Evolutionary conservation across 176 grass and related monocot genomes (phyloP).

Genomic region (Musa troglodytarum): DNA sequence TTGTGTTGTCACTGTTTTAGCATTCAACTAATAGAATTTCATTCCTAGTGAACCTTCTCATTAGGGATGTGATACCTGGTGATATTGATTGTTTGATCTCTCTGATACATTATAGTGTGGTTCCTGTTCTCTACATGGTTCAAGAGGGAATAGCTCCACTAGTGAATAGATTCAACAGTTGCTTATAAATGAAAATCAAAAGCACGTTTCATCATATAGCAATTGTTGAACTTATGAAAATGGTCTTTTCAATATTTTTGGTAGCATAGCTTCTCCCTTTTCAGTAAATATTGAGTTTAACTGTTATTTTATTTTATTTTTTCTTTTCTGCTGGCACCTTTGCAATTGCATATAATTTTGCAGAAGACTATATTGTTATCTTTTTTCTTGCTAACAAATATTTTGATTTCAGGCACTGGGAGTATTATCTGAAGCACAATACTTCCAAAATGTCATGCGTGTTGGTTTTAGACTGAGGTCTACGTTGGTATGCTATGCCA

Average conservation of each 20-base stretch:
- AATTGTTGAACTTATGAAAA: background rate
- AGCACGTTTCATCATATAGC: background rate
- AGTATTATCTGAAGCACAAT: conserved; percentile 89
- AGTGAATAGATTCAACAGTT: no score
- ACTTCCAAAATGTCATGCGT: conserved; percentile 99
- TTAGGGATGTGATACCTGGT: no score
- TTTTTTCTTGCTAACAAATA: background rate
- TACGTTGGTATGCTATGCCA: conserved; percentile 61
- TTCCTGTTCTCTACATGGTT: no score
- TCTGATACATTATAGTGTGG: no score
- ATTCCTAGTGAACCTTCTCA: no score
- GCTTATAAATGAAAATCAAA: background rate
- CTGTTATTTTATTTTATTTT: background rate
- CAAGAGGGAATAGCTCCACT: no score
- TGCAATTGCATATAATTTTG: background rate
- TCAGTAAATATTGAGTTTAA: background rate
- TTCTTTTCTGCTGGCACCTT: background rate
- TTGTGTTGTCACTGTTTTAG: no score
- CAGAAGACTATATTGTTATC: background rate
- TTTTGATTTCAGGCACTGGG: conserved; percentile 48
- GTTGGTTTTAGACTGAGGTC: conserved; percentile 83
- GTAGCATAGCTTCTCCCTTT: background rate
- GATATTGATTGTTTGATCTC: no score
- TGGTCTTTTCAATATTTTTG: background rate
- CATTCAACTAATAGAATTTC: no score